Conservation (phyloP, 352 stramenopile species). For the Phytophthora macrochlamydospora region DNA sequence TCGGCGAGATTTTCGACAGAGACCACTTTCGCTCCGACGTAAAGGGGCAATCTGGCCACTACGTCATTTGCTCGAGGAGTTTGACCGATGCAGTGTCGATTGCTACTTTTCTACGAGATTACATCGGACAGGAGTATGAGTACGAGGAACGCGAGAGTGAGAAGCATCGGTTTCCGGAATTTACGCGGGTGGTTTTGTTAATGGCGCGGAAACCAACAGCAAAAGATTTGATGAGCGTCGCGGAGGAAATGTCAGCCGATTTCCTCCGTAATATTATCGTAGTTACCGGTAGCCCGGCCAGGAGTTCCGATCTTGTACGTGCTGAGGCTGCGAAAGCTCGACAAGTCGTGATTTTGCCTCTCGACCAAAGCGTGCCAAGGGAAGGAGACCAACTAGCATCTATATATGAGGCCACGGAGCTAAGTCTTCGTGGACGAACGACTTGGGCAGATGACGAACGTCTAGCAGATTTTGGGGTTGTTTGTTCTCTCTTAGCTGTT, state of each 20-base stretch:
- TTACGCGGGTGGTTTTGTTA: constrained; percentile 20
- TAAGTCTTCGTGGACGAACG: constrained; percentile 11
- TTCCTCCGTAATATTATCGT: constrained; percentile 40
- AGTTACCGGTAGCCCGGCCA: constrained; percentile 34
- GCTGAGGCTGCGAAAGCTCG: constrained; percentile 30
- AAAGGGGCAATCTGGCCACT: constrained; percentile 30
- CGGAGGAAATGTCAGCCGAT: constrained; percentile 19
- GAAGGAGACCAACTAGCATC: constrained; percentile 24
- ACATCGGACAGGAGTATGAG: constrained; percentile 16
- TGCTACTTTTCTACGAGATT: constrained; percentile 18
- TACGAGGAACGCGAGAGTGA: neutral
- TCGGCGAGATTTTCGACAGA: constrained; percentile 28
- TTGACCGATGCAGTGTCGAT: constrained; percentile 29
- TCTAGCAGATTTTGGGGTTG: constrained; percentile 44
- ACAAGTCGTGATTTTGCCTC: constrained; percentile 38
- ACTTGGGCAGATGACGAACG: constrained; percentile 28
- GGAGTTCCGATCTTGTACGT: constrained; percentile 32
- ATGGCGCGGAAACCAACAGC: constrained; percentile 30
- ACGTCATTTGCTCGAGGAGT: constrained; percentile 38
- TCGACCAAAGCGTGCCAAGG: constrained; percentile 26
- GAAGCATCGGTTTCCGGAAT: constrained; percentile 1
- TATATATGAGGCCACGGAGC: constrained; percentile 23
- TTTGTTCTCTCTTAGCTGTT: constrained; percentile 46
- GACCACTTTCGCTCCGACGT: constrained; percentile 35
- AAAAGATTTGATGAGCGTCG: constrained; percentile 23